Conservation (phyloP, 805 yeast species). For the Ogataea paradorogensis region DNA sequence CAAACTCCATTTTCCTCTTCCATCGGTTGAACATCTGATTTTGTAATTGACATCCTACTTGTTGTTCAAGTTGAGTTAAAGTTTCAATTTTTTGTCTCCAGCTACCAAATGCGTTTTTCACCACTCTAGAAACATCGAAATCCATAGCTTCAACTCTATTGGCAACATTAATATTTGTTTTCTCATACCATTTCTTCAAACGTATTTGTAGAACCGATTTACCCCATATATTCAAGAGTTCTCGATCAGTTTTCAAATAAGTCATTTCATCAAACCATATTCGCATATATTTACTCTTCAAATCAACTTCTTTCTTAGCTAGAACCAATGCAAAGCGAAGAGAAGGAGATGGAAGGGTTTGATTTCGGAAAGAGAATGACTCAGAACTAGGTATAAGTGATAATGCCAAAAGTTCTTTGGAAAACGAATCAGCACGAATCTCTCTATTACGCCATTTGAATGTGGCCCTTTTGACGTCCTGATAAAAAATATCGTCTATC, state of each 20-base stretch:
- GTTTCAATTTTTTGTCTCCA: conserved; percentile 10
- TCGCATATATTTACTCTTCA: conserved; percentile 20
- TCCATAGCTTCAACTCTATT: conserved; percentile 2
- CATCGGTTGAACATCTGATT: background rate
- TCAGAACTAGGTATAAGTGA: conserved; percentile 29
- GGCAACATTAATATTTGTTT: conserved; percentile 1
- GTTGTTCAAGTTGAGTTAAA: background rate
- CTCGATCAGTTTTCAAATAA: conserved; percentile 10
- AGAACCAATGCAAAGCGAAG: conserved; percentile 29
- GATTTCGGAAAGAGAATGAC: conserved; percentile 16
- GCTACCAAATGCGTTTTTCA: background rate
- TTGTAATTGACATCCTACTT: background rate
- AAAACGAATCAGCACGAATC: conserved; percentile 17
- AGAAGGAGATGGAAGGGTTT: conserved; percentile 21
- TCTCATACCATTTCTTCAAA: conserved; percentile 20
- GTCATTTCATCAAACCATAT: conserved; percentile 21
- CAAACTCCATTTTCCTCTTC: background rate
- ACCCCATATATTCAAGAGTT: conserved; percentile 16
- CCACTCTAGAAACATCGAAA: background rate
- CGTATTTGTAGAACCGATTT: conserved; percentile 12
- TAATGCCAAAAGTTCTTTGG: conserved; percentile 21
- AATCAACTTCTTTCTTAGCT: conserved; percentile 18
- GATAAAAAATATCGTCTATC: conserved; percentile 23
- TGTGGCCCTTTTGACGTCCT: conserved; percentile 18
- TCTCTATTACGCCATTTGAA: conserved; percentile 17